phyloP scores from a whole-genome alignment of 352 stramenopile genomes.

The Thalassiosira hispida region DNA sequence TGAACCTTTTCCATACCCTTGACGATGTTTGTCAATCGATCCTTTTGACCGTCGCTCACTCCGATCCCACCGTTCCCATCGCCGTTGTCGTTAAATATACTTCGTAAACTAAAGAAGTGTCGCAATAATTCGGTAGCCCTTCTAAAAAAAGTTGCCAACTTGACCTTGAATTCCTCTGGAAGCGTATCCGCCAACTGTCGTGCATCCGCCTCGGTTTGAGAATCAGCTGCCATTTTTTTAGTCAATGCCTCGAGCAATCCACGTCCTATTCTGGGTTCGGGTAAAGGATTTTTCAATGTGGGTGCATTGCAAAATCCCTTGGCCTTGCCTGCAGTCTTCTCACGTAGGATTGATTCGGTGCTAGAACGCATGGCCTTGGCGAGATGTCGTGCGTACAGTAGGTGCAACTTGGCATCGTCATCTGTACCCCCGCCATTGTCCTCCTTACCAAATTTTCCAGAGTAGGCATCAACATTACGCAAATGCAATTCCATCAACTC shows the following conservation, averaged over 20 bases:
- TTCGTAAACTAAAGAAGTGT: constrained; percentile 83
- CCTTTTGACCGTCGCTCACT: constrained; percentile 40
- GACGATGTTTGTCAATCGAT: constrained; percentile 53
- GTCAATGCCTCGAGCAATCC: constrained; percentile 76
- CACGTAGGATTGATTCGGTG: constrained; percentile 42
- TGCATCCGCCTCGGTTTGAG: constrained; percentile 73
- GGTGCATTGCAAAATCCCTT: constrained; percentile 45
- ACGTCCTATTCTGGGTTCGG: constrained; percentile 66
- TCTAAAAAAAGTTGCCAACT: constrained; percentile 77
- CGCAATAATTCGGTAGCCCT: constrained; percentile 75
- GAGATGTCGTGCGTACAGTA: constrained; percentile 48
- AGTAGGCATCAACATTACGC: constrained; percentile 77
- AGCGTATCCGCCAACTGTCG: constrained; percentile 66
- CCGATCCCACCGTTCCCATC: constrained; percentile 36
- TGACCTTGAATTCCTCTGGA: constrained; percentile 73
- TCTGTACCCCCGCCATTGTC: background rate
- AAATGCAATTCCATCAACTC: constrained; percentile 65
- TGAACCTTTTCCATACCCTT: constrained; percentile 57
- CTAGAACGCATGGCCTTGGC: constrained; percentile 23
- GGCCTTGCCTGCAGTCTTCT: constrained; percentile 21
- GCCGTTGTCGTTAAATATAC: constrained; percentile 55
- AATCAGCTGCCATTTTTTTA: constrained; percentile 80
- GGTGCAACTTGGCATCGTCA: constrained; percentile 10
- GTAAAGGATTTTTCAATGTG: constrained; percentile 58
- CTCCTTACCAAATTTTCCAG: constrained; percentile 41